Base-by-base conservation (phyloP, 257 asterid genomes). In the Nicotiana attenuata region DNA sequence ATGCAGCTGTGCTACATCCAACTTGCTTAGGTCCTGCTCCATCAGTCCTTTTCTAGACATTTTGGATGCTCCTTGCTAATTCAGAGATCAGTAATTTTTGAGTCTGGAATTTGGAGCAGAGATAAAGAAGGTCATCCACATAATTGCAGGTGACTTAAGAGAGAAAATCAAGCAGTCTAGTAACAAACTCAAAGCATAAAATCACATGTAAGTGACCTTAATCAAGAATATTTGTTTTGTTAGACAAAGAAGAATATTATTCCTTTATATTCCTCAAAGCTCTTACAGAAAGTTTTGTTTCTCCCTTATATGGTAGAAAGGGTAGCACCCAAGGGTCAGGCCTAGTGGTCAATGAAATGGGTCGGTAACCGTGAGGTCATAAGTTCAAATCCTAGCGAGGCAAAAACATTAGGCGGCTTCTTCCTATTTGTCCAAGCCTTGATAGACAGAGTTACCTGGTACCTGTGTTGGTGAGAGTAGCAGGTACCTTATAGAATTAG, bases 1-100 rank as follows among this genome's bases (percentile, higher is more conserved):
- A 92, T 93, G 88, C 78, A 96, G 84, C 38, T 81, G 83, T 1
- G 93, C 78, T 67, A 92, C 96, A 93, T 96, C 99, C 90, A 96
- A 87, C 93, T 93, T 93, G 84, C 95, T 93, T 52, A 96, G 80
- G 77, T 96, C 98, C 91, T 96, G 98, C 91, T 95, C 97, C 98
- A 96, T 96, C 87, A 96, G 88, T 5, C 99, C 99, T 85, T 92
- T 96, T 81, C 88, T 89, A 84, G 98, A 88, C 98, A 96, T 96
- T 66, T 88, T 93, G 81, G 82, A 83, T 77, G 81, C 56, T 88
- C 78, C 82, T 63, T 45, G 28, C 60, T n/a, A 55, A 24, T 81
- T 5, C 22, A 17, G 78, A 9, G 11, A 22, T 33, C 64, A 45
- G 13, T 10, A 47, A 65, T 15, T 64, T 6, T 15, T 53, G 45